Percentiles rank a stretch among this genome's conserved stretches.
phyloP scores from a whole-genome alignment of 768 basidiomycete genomes.

The Tephrocybe sp. region DNA sequence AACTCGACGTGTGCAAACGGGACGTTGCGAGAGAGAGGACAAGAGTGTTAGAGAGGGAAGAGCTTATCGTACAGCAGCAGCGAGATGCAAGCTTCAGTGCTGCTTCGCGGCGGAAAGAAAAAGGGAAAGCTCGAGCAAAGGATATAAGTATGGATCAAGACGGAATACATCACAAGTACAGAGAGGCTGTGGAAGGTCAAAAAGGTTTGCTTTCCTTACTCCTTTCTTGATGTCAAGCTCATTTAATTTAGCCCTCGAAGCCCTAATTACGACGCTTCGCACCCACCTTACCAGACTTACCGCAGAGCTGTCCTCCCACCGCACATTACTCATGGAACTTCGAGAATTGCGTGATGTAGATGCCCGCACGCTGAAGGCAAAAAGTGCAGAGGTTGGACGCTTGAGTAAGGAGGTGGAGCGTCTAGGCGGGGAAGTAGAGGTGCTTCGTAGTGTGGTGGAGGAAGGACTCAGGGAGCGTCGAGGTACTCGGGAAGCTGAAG shows the following conservation, averaged over 20 bases:
- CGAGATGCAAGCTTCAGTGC: conserved; percentile 23
- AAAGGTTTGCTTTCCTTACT: conserved; percentile 55
- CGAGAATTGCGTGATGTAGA: conserved; percentile 64
- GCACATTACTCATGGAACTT: conserved; percentile 64
- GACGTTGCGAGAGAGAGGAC: conserved; percentile 73
- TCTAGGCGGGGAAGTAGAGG: conserved; percentile 81
- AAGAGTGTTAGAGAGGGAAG: conserved; percentile 55
- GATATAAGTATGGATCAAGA: conserved; percentile 31
- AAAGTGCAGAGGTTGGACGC: conserved; percentile 61
- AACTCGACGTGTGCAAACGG: conserved; percentile 80
- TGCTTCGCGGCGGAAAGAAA: conserved; percentile 25
- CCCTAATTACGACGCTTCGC: conserved; percentile 70
- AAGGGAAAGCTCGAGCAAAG: conserved; percentile 35
- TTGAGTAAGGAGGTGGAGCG: conserved; percentile 77
- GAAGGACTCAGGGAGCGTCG: conserved; percentile 78
- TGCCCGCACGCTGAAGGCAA: conserved; percentile 50
- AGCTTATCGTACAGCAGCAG: conserved; percentile 36
- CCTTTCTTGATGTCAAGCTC: conserved; percentile 19
- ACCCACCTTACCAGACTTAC: conserved; percentile 77
- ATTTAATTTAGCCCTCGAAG: conserved; percentile 64
- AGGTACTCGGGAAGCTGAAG: conserved; percentile 42
- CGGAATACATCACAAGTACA: conserved; percentile 51
- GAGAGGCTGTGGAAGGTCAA: conserved; percentile 83
- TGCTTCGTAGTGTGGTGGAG: conserved; percentile 83
- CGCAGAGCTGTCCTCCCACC: conserved; percentile 74